phyloP scores from a whole-genome alignment of 2,329 filamentous ascomycete genomes.

The Remersonia thermophila region DNA sequence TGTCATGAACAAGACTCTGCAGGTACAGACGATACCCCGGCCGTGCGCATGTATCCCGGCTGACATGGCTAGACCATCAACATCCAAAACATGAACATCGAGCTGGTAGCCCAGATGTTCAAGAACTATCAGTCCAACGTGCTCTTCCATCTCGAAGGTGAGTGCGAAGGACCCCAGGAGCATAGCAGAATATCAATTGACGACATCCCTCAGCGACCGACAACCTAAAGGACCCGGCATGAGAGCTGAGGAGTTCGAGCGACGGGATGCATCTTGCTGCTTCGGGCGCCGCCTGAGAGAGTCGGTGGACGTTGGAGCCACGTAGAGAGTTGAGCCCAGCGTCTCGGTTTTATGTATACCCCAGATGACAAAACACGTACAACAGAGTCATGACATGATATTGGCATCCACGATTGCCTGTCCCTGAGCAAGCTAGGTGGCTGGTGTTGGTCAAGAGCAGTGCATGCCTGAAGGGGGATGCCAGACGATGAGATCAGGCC shows the following conservation, averaged over 20 bases:
- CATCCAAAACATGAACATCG: slow-evolving; percentile 96
- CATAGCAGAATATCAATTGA: not conserved
- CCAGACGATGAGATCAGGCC: too few species aligned
- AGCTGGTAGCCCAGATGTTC: slow-evolving; percentile 98
- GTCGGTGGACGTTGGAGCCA: too few species aligned
- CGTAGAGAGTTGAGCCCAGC: too few species aligned
- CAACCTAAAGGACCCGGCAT: slow-evolving; percentile 67
- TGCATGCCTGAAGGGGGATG: too few species aligned
- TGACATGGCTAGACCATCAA: slow-evolving; percentile 67
- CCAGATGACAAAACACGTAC: too few species aligned
- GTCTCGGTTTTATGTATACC: too few species aligned
- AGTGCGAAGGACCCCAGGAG: too few species aligned
- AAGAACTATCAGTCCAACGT: slow-evolving; percentile 99
- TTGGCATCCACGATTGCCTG: too few species aligned
- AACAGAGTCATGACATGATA: too few species aligned
- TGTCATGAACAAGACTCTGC: slow-evolving; percentile 83
- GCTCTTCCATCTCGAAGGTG: slow-evolving; percentile 92
- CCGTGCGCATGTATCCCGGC: not conserved
- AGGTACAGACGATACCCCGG: slow-evolving; percentile 37
- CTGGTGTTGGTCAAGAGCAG: too few species aligned
- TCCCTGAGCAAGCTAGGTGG: too few species aligned
- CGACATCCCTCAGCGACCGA: slow-evolving; percentile 52
- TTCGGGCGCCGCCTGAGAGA: too few species aligned
- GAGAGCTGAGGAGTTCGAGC: slow-evolving; percentile 16
- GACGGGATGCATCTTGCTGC: not conserved